Conservation (phyloP, 306 rosid species). For the Cicer chorassanicum region DNA sequence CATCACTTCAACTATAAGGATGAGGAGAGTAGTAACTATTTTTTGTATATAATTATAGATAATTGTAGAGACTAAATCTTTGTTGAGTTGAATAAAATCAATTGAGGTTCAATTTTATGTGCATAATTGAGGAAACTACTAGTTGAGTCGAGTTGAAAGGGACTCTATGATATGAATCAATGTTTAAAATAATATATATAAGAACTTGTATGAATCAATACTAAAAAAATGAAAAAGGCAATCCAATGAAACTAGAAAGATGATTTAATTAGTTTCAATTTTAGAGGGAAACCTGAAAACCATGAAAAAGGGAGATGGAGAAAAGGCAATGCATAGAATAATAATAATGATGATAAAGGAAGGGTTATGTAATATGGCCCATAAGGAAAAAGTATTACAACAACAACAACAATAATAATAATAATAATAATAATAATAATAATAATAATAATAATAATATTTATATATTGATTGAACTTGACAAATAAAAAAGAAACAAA, state of each 20-base stretch:
- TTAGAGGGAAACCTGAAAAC: not conserved
- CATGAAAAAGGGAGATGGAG: not conserved
- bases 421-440: not conserved
- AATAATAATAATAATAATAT: not conserved
- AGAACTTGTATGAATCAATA: not conserved
- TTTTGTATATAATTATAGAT: not conserved
- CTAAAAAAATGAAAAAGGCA: too few species aligned
- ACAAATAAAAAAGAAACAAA: not conserved
- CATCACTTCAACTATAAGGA: too few species aligned
- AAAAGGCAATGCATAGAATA: not conserved
- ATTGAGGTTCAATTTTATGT: not conserved
- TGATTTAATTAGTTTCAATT: not conserved
- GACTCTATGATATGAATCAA: not conserved
- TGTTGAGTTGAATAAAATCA: not conserved
- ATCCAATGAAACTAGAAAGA: not conserved
- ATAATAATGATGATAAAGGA: not conserved
- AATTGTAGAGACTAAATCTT: not conserved
- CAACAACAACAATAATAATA: not conserved
- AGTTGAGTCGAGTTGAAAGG: not conserved
- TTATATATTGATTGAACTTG: constrained; percentile 15
- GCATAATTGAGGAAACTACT: not conserved
- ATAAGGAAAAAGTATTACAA: not conserved
- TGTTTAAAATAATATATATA: not conserved
- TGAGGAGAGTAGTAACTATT: too few species aligned
- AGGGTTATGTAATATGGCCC: not conserved